Conservation (phyloP, 1,139 yeast genomes). For the Blastobotrys ciferrii region DNA sequence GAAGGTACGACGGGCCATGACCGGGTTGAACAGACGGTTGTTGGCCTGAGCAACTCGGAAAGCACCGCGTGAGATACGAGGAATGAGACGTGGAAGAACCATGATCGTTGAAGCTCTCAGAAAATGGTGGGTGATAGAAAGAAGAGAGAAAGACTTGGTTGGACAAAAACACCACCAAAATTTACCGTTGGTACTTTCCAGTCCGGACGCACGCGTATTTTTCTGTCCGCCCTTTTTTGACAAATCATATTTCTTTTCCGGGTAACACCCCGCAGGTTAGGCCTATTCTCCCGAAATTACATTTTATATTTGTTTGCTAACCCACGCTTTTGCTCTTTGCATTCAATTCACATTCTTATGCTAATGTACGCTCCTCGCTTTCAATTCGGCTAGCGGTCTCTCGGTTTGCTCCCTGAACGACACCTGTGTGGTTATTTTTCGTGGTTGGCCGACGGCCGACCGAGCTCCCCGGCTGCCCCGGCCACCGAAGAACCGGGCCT, state of each 20-base stretch:
- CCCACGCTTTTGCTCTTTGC: no score
- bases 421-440: no score
- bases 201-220: not conserved
- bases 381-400: no score
- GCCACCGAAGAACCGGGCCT: no score
- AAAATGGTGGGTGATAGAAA: not conserved
- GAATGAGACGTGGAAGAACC: conserved; percentile 81
- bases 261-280: not conserved
- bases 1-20: conserved; percentile 60
- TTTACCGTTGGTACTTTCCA: conserved; percentile 7
- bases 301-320: no score
- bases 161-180: not conserved
- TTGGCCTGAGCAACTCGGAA: conserved; percentile 87
- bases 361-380: no score
- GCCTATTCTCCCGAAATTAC: no score
- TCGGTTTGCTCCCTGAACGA: no score
- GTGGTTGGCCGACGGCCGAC: no score
- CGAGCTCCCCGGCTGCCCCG: no score
- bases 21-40: conserved; percentile 48
- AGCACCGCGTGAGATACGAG: conserved; percentile 87
- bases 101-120: conserved; percentile 26
- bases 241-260: not conserved
- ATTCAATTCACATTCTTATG: no score
- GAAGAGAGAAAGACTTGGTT: not conserved
- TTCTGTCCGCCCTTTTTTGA: not conserved